Evolutionary conservation across 768 basidiomycete species (phyloP), one percentile per base, ranked within the genome.

Genomic region (Phylloporus sp.): DNA sequence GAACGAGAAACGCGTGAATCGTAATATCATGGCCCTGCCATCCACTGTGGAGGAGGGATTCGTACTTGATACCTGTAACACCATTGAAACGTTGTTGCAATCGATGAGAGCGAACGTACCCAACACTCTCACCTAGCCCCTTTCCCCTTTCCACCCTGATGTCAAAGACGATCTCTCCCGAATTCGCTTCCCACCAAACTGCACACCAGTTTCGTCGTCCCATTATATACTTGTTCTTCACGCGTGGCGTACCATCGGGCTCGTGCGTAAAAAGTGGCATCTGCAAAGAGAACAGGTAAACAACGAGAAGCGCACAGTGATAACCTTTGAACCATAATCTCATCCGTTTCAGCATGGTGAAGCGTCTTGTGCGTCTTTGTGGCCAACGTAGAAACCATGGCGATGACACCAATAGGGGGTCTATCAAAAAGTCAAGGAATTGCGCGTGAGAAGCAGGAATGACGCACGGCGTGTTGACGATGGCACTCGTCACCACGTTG

Each of bases 401-500:
- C 70, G 38, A 95, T 80, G 13, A 95, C 92, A 3, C 75, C 79
- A 47, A 73, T 70, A 1, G 91, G 91, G 13, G 88, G 89, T 29
- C 70, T 73, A 49, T 20, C 9, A 41, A 48, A 24, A 24, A 10
- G 18, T 31, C 54, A 50, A 18, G 18, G 26, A 49, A 32, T 18
- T 39, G 44, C 2, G 6, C 24, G 23, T 3, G 12, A 15, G 13
- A 32, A 16, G 18, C 18, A 31, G 6, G 53, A 8, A 10, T 12
- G 23, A 74, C 88, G 64, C 63, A 86, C 87, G 95, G 94, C 6
- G 95, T 97, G 64, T 97, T 95, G 43, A 99, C 95, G 56, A 99
- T 98, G 13, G 95, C 95, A 61, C 91, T 92, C 5, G 89, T 83
- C 9, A 91, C 80, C 29, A 94, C 72, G 58, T 95, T 95, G 42